Evolutionary conservation across 768 basidiomycete species (phyloP), one percentile per base, ranked within the genome.

Genomic region (Tricholoma saponaceum): DNA sequence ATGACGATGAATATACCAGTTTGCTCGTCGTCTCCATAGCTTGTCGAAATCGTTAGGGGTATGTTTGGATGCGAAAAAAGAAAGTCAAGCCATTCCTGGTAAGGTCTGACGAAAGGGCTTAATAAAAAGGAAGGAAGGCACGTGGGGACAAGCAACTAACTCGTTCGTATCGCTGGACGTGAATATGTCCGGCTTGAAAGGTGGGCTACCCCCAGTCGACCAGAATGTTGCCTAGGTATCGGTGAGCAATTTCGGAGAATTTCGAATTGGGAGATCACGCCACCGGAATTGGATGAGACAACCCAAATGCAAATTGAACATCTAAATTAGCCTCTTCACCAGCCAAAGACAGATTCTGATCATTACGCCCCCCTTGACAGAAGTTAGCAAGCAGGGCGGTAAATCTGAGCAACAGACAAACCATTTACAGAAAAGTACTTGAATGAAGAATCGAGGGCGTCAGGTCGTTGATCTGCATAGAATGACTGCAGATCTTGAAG

Each of bases 21-120:
- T 66, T 87, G 87, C 56, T 91, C 89, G 57, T 83, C 79, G 49
- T 90, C 88, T 3, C 79, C 85, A 65, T 90, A 90, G 60, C 85
- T 87, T 0, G 86, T 89, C 0, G 86, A 86, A 39, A 91, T 87
- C 5, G 82, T 74, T 60, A 82, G 78, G 12, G 87, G 86, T 2
- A 79, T 67, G 37, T 73, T 65, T 9, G 70, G 52, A n/a, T 81
- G 77, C 12, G 60, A 62, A 0, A 82, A 70, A n/a, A 89, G 66
- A 57, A 79, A 84, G 41, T 85, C 76, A 14, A 90, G 70, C 88
- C 88, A 90, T 75, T 86, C 62, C 22, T 51, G 56, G 58, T 60
- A 67, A 54, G 67, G 70, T 43, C 70, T 72, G 25, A 57, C 26
- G 9, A 26, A 26, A 35, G 22, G 0, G 23, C 16, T 50, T 9